phyloP scores from a whole-genome alignment of 495 filamentous ascomycete genomes.

The Peziza echinospora region DNA sequence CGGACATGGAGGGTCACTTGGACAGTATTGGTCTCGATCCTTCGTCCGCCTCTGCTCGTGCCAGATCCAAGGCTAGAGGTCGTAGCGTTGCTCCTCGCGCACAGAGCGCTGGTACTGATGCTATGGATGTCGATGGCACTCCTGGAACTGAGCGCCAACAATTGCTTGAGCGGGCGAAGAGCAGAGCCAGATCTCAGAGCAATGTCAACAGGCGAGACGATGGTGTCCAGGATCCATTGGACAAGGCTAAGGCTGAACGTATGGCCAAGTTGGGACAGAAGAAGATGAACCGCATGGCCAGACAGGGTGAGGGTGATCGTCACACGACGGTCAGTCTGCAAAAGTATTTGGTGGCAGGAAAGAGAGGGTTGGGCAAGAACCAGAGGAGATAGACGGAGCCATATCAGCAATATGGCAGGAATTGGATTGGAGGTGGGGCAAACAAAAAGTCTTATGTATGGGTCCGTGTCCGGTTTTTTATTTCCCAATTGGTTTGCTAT shows the following conservation, averaged over 20 bases:
- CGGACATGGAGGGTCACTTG: constrained; percentile 64
- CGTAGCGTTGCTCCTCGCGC: constrained; percentile 25
- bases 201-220: constrained; percentile 63
- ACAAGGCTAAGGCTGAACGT: constrained; percentile 59
- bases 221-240: constrained; percentile 40
- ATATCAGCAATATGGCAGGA: too few species aligned
- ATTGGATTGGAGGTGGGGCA: too few species aligned
- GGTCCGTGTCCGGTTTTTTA: too few species aligned
- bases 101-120: constrained; percentile 37
- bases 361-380: constrained; percentile 39
- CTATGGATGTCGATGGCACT: constrained; percentile 79
- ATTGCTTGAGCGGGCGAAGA: constrained; percentile 51
- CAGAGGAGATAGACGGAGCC: constrained; percentile 24
- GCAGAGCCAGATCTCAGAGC: constrained; percentile 52
- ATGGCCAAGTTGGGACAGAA: constrained; percentile 75
- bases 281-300: constrained; percentile 95
- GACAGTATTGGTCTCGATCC: constrained; percentile 72
- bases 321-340: constrained; percentile 61
- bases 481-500: too few species aligned
- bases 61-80: constrained; percentile 46
- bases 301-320: constrained; percentile 87
- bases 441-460: too few species aligned
- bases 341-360: constrained; percentile 70
- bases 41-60: constrained; percentile 46
- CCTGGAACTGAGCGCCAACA: constrained; percentile 29